Conservation (phyloP, 2,329 filamentous ascomycete genomes). For the Aspergillus felis region DNA sequence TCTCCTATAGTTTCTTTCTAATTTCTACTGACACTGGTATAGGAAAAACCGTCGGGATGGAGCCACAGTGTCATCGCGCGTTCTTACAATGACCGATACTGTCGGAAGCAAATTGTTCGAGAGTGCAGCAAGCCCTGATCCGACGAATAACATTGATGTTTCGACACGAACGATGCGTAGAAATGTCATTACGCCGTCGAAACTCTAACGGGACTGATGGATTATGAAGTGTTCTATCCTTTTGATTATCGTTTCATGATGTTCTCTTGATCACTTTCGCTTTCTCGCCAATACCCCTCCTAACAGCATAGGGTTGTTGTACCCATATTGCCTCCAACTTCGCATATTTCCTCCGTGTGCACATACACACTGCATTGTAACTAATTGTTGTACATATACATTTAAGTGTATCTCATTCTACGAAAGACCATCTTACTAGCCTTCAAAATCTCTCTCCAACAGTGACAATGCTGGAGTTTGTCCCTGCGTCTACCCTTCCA, state of each 20-base stretch:
- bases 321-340: neutral
- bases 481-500: neutral
- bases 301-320: neutral
- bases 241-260: neutral
- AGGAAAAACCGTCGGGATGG: conserved; percentile 91
- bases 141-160: conserved; percentile 25
- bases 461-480: neutral
- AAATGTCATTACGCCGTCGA: conserved; percentile 34
- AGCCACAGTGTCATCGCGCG: conserved; percentile 77
- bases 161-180: conserved; percentile 35
- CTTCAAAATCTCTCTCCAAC: neutral
- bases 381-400: neutral
- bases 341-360: neutral
- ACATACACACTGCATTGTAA: neutral
- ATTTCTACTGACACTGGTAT: neutral
- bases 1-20: neutral
- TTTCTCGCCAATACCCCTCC: neutral
- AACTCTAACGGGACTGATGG: conserved; percentile 17
- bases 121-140: conserved; percentile 24
- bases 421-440: neutral
- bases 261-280: neutral
- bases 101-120: conserved; percentile 67
- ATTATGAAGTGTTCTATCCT: too few species aligned
- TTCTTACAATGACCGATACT: conserved; percentile 70
- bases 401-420: neutral